phyloP scores from a whole-genome alignment of 1,284 basidiomycete genomes.

The Afroboletus lepidellus region DNA sequence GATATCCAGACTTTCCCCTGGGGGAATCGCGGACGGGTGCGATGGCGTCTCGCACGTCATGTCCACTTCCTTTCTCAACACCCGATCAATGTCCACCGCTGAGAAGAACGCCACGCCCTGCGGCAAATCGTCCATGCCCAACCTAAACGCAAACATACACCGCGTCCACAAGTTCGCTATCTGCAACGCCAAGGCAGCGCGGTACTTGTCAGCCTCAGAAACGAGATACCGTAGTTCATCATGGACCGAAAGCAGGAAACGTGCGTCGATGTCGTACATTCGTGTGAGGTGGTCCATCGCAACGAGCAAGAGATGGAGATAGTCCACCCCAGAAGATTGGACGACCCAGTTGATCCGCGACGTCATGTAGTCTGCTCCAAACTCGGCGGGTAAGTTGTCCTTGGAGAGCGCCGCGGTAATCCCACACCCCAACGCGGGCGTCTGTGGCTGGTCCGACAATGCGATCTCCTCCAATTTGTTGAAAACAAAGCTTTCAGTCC shows the following conservation, averaged over 20 bases:
- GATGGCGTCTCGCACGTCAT: slow-evolving; percentile 96
- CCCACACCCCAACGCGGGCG: slow-evolving; percentile 92
- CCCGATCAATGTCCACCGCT: slow-evolving; percentile 90
- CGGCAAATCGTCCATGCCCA: slow-evolving; percentile 95
- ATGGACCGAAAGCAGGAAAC: slow-evolving; percentile 96
- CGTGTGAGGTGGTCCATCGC: slow-evolving; percentile 89
- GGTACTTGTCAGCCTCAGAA: slow-evolving; percentile 83
- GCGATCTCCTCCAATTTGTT: slow-evolving; percentile 98
- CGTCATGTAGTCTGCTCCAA: slow-evolving; percentile 89
- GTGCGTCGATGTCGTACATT: slow-evolving; percentile 84
- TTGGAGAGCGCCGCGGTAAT: slow-evolving; percentile 92
- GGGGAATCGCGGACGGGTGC: slow-evolving; percentile 78
- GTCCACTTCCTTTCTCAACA: slow-evolving; percentile 94
- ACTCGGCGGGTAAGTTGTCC: slow-evolving; percentile 77
- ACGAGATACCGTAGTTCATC: slow-evolving; percentile 97
- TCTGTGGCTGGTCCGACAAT: slow-evolving; percentile 81
- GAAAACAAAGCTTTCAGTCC: slow-evolving; percentile 97
- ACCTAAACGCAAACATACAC: slow-evolving; percentile 85
- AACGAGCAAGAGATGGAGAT: slow-evolving; percentile 94
- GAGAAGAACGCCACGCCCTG: slow-evolving; percentile 97
- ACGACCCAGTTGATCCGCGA: slow-evolving; percentile 99
- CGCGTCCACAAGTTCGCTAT: slow-evolving; percentile 97
- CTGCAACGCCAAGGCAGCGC: slow-evolving; percentile 91
- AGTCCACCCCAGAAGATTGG: slow-evolving; percentile 97
- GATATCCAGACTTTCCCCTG: slow-evolving; percentile 87